phyloP scores from a whole-genome alignment of 2,329 filamentous ascomycete species.

The Sarocladium oryzae region DNA sequence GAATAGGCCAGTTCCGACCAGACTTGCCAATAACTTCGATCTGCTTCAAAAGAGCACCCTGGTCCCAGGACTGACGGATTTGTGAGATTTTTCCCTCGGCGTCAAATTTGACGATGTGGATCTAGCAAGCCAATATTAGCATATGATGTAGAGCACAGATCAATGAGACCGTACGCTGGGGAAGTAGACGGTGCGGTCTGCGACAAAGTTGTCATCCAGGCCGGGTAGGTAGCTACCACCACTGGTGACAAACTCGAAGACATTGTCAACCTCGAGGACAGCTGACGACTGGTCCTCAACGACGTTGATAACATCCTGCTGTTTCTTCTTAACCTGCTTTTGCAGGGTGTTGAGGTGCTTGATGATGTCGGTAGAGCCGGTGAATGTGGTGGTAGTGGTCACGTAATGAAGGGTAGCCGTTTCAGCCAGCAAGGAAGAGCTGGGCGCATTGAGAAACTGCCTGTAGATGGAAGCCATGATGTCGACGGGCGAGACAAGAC shows the following conservation, averaged over 20 bases:
- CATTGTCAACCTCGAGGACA: constrained; percentile 79
- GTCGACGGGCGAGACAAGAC: constrained; percentile 6
- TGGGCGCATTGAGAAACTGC: constrained; percentile 65
- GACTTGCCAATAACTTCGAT: constrained; percentile 88
- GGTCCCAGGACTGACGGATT: constrained; percentile 91
- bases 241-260: constrained; percentile 71
- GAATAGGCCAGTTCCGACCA: constrained; percentile 91
- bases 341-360: constrained; percentile 70
- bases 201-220: constrained; percentile 89
- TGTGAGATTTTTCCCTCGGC: constrained; percentile 70
- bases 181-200: constrained; percentile 72
- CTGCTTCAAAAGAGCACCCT: constrained; percentile 85
- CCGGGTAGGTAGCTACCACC: constrained; percentile 84
- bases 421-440: constrained; percentile 53
- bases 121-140: constrained; percentile 37
- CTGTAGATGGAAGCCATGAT: constrained; percentile 52
- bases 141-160: neutral
- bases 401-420: constrained; percentile 79
- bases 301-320: constrained; percentile 66
- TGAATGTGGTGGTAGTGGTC: constrained; percentile 72
- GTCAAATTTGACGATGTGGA: constrained; percentile 85
- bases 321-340: constrained; percentile 75
- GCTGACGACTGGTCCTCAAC: constrained; percentile 67
- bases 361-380: constrained; percentile 67
- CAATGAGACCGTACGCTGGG: constrained; percentile 34